Conservation (phyloP, 345 rosid species). For the Rubroshorea leprosula region DNA sequence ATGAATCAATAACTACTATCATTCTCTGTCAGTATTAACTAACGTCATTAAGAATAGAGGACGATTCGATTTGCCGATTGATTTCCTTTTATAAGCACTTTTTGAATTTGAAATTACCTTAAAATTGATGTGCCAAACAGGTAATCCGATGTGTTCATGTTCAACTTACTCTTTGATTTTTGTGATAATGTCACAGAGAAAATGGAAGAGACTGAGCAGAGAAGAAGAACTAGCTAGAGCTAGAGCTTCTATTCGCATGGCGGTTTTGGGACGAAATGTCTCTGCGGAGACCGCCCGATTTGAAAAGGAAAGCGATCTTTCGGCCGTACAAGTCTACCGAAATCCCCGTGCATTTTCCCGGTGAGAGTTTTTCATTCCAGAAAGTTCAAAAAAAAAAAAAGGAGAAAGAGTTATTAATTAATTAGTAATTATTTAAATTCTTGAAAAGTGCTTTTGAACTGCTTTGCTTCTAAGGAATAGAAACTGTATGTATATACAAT, state of each 20-base stretch:
- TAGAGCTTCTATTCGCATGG: slow-evolving; percentile 52
- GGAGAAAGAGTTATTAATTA: background rate
- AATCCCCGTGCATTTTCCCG: slow-evolving; percentile 52
- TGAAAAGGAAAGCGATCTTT: slow-evolving; percentile 19
- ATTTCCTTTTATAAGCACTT: too few species aligned
- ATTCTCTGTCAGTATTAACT: too few species aligned
- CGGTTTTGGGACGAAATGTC: slow-evolving; percentile 26
- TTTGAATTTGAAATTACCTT: background rate
- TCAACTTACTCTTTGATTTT: background rate
- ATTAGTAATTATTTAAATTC: background rate
- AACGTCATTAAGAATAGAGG: too few species aligned
- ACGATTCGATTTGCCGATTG: too few species aligned
- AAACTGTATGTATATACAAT: slow-evolving; percentile 1
- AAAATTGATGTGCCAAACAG: background rate
- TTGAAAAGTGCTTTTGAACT: slow-evolving; percentile 8
- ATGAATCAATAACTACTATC: too few species aligned
- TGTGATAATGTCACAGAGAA: slow-evolving; percentile 30
- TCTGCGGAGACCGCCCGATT: slow-evolving; percentile 8
- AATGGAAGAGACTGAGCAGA: slow-evolving; percentile 29
- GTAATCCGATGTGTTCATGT: background rate
- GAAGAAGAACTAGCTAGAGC: slow-evolving; percentile 42
- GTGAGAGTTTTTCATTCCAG: slow-evolving; percentile 29
- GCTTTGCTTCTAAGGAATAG: slow-evolving; percentile 37
- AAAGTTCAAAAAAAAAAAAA: background rate
- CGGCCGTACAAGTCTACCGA: slow-evolving; percentile 32